Evolutionary conservation across 2,329 filamentous ascomycete genomes (phyloP), one percentile per base, ranked within the genome.

Genomic region (Furcasterigmium sp.): DNA sequence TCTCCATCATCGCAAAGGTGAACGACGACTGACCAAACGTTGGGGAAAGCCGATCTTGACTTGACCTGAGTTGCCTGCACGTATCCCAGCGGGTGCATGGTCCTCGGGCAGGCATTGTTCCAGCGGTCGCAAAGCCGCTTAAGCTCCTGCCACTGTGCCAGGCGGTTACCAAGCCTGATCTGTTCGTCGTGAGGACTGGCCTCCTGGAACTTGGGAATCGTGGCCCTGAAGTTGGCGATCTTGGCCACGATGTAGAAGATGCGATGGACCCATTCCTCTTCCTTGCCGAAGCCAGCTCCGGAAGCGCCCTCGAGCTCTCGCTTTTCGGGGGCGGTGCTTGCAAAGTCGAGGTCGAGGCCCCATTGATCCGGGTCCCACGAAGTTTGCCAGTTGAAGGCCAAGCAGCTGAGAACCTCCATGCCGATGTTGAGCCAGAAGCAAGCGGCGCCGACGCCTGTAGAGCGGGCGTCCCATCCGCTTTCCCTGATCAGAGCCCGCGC

Each of bases 391-490:
- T 91, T 90, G 63, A 89, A 89, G 51, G 88, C 84, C 14, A 96
- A 70, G 60, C 90, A 95, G 50, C 82, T 88, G 21, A 96, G 71
- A n/a, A 96, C 72, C 60, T 97, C 91, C 75, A 95, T 85, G 14
- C 85, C 85, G 14, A 95, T 82, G 54, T 94, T 95, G 29, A 96
- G 72, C 91, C 91, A 96, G 65, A 96, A 96, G 61, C 91, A 96
- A 1, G 91, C 89, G 1, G 83, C 80, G 1, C 89, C 91, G 17
- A 95, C 80, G 1, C 91, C 90, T 2, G 75, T 77, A 28, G 86
- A 86, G 48, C 74, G 80, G 1, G 88, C 88, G 54, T 88, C 85
- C 91, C 91, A 96, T 5, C 83, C 81, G 55, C 90, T 95, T 58
- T 95, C 89, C 48, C 89, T 87, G 55, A 96, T 91, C 39, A 95